Conservation (phyloP, 2,329 filamentous ascomycete species). For the Colletotrichum tamarilloi region DNA sequence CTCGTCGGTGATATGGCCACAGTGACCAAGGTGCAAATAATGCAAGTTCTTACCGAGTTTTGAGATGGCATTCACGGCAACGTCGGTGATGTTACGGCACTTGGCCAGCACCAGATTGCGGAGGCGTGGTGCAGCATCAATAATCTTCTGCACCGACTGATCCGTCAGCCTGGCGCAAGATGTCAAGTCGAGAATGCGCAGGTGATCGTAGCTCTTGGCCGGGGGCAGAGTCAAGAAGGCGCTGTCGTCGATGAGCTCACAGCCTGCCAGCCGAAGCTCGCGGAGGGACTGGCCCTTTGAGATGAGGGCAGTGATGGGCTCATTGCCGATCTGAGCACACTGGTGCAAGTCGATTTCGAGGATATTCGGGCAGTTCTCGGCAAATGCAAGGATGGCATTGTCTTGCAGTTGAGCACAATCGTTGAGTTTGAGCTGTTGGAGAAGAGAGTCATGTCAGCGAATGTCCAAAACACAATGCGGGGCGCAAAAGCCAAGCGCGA, state of each 20-base stretch:
- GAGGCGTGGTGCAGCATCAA: slow-evolving; percentile 85
- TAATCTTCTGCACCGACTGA: slow-evolving; percentile 87
- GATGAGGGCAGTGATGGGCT: slow-evolving; percentile 84
- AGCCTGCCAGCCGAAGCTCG: slow-evolving; percentile 88
- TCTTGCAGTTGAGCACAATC: slow-evolving; percentile 89
- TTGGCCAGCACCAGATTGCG: slow-evolving; percentile 95
- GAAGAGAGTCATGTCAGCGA: slow-evolving; percentile 43
- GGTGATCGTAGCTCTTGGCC: slow-evolving; percentile 80
- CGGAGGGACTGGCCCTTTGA: slow-evolving; percentile 84
- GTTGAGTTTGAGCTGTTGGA: slow-evolving; percentile 85
- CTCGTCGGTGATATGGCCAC: slow-evolving; percentile 87
- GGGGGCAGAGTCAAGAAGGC: slow-evolving; percentile 85
- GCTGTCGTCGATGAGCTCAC: slow-evolving; percentile 84
- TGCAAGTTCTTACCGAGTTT: slow-evolving; percentile 95
- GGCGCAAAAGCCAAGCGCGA: background rate
- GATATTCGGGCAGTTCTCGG: slow-evolving; percentile 88
- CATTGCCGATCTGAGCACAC: slow-evolving; percentile 83
- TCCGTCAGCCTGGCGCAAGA: slow-evolving; percentile 88
- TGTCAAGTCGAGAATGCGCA: slow-evolving; percentile 93
- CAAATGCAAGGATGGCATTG: slow-evolving; percentile 84
- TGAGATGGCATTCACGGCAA: slow-evolving; percentile 86
- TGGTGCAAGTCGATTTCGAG: slow-evolving; percentile 96
- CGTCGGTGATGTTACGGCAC: slow-evolving; percentile 91
- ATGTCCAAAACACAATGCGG: background rate
- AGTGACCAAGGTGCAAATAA: slow-evolving; percentile 96